A percentile compares a stretch with the other conserved stretches of the same genome.
Conservation (phyloP, 495 filamentous ascomycete genomes). For the Mycothermus thermophilus region DNA sequence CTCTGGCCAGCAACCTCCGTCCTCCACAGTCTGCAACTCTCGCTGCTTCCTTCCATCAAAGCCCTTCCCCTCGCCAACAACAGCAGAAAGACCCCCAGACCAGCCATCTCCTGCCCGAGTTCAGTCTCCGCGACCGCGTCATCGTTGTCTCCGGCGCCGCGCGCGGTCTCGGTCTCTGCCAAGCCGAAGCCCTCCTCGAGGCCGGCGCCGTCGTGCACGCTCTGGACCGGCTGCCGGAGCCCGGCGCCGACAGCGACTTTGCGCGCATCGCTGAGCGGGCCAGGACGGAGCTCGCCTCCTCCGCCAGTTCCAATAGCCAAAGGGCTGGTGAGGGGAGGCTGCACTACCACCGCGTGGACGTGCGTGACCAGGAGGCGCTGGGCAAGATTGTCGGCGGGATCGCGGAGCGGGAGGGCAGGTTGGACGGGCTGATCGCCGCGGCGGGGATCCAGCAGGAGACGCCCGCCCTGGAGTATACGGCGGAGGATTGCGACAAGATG, state of each 20-base stretch:
- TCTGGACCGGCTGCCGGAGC: constrained; percentile 36
- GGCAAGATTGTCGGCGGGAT: constrained; percentile 56
- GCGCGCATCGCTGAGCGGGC: constrained; percentile 50
- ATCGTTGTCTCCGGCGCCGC: constrained; percentile 67
- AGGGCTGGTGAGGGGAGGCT: too few species aligned
- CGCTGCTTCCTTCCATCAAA: constrained; percentile 12
- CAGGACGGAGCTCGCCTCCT: constrained; percentile 48
- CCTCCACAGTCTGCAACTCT: too few species aligned
- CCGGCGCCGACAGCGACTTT: constrained; percentile 35
- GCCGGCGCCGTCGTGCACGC: constrained; percentile 61
- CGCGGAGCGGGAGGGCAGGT: constrained; percentile 51
- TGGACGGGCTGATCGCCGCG: constrained; percentile 73
- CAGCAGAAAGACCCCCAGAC: background rate
- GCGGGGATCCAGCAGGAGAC: constrained; percentile 69
- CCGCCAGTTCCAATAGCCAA: too few species aligned
- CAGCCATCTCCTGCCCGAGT: constrained; percentile 48
- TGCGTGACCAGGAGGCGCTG: constrained; percentile 58
- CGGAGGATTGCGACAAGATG: constrained; percentile 48
- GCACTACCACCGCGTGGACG: constrained; percentile 70
- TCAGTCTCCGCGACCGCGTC: constrained; percentile 63
- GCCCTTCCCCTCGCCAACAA: background rate
- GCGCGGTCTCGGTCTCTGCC: constrained; percentile 63
- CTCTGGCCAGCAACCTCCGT: too few species aligned
- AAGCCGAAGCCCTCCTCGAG: constrained; percentile 68
- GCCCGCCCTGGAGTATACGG: constrained; percentile 52